Evolutionary conservation across 108 stramenopile genomes (phyloP).

Genomic region (Chaetoceros tenuissimus): DNA sequence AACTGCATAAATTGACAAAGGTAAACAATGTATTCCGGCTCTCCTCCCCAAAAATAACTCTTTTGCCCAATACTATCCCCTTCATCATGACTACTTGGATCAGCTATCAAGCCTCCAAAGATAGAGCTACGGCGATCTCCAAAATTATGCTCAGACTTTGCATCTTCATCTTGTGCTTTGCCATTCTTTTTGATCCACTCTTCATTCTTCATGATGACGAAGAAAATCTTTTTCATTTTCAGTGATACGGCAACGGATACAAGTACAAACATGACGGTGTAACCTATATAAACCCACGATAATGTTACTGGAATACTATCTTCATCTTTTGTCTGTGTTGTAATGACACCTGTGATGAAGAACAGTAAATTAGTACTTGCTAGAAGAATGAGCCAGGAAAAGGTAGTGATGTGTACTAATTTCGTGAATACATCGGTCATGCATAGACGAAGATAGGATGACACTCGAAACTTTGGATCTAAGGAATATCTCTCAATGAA

Average conservation of each 20-base stretch:
- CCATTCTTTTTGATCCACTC: conserved; percentile 1
- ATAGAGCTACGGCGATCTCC: not conserved
- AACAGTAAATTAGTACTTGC: conserved; percentile 51
- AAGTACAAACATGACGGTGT: conserved; percentile 20
- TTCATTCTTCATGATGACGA: conserved; percentile 24
- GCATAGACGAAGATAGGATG: conserved; percentile 65
- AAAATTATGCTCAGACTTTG: conserved; percentile 2
- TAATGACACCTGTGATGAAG: conserved; percentile 52
- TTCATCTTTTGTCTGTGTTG: conserved; percentile 12
- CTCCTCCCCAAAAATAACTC: conserved; percentile 66
- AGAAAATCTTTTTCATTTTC: conserved; percentile 34
- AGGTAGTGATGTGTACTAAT: conserved; percentile 62
- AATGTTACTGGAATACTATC: not conserved
- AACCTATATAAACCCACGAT: not conserved
- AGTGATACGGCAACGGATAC: conserved; percentile 18
- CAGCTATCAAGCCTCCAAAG: not conserved
- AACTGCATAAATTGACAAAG: conserved; percentile 79
- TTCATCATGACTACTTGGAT: not conserved
- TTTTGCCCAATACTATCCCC: conserved; percentile 28
- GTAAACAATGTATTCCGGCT: conserved; percentile 55
- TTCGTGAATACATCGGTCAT: conserved; percentile 47
- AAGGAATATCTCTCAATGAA: conserved; percentile 70
- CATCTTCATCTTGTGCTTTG: conserved; percentile 1
- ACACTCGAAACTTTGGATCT: conserved; percentile 62
- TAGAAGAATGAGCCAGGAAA: conserved; percentile 69